Percentiles rank a stretch among this genome's conserved stretches.
Conservation (phyloP, 2,329 filamentous ascomycete genomes). For the Colletotrichum ledebouriae region DNA sequence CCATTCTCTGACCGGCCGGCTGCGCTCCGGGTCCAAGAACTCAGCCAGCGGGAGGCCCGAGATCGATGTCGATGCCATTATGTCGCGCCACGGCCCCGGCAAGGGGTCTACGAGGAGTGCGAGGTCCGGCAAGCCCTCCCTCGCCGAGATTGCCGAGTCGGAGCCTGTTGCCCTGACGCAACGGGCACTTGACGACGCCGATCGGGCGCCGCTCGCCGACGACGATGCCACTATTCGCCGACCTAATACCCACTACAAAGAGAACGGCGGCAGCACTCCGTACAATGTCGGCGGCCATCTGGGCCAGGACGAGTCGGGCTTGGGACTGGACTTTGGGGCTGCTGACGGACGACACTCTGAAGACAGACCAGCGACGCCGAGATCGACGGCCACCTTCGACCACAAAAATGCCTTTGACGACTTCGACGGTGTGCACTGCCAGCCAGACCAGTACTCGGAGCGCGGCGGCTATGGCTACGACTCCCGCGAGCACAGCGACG, state of each 20-base stretch:
- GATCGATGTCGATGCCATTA: slow-evolving; percentile 56
- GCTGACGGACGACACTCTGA: slow-evolving; percentile 34
- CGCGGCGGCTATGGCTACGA: slow-evolving; percentile 41
- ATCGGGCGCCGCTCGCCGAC: slow-evolving; percentile 55
- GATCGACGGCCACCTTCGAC: slow-evolving; percentile 57
- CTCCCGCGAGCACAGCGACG: slow-evolving; percentile 35
- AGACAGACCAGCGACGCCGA: slow-evolving; percentile 47
- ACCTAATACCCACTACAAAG: slow-evolving; percentile 44
- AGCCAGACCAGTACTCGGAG: slow-evolving; percentile 61
- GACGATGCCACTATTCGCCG: slow-evolving; percentile 55
- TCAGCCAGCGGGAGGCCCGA: slow-evolving; percentile 57
- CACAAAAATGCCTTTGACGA: slow-evolving; percentile 78
- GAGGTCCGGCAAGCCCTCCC: slow-evolving; percentile 63
- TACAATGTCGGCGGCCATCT: slow-evolving; percentile 52
- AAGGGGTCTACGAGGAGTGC: slow-evolving; percentile 67
- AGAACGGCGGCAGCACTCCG: slow-evolving; percentile 2
- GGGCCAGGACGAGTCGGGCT: slow-evolving; percentile 40
- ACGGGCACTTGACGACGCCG: slow-evolving; percentile 67
- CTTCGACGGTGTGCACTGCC: slow-evolving; percentile 85
- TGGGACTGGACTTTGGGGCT: slow-evolving; percentile 34
- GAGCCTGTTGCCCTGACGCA: slow-evolving; percentile 66
- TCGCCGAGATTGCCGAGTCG: slow-evolving; percentile 70
- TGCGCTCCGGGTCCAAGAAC: slow-evolving; percentile 68
- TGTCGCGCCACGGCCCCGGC: slow-evolving; percentile 67
- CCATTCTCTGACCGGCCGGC: slow-evolving; percentile 70